Conservation (phyloP, 192 early-diverging fungal genomes). For the Mortierella hygrophila region DNA sequence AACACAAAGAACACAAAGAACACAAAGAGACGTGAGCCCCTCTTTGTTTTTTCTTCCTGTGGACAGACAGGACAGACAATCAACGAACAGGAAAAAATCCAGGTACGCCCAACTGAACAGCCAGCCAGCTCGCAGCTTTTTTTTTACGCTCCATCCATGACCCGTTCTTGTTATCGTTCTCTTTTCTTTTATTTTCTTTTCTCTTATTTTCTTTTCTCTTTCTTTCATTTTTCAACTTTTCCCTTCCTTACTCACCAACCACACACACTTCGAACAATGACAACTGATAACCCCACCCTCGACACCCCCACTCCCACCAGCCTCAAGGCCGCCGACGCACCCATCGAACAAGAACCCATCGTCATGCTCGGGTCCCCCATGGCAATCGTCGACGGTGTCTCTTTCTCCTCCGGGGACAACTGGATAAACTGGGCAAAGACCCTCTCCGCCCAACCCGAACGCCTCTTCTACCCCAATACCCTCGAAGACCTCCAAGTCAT, state of each 20-base stretch:
- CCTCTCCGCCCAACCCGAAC: slow-evolving; percentile 22
- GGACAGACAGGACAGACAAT: too few relatives aligned
- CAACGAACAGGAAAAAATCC: too few relatives aligned
- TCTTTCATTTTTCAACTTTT: neutral
- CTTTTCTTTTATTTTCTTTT: neutral
- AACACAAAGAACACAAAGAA: too few relatives aligned
- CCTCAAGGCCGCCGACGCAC: neutral
- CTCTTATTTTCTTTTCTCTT: neutral
- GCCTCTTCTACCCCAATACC: slow-evolving; percentile 45
- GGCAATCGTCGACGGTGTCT: slow-evolving; percentile 27
- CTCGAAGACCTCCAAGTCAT: slow-evolving; percentile 48
- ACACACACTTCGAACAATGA: neutral
- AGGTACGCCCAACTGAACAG: too few relatives aligned
- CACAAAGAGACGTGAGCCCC: too few relatives aligned
- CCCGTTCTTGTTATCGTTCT: neutral
- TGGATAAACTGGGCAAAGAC: slow-evolving; percentile 52
- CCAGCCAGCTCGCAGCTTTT: neutral
- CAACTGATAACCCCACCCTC: neutral
- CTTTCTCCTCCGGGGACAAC: slow-evolving; percentile 16
- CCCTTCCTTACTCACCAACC: neutral
- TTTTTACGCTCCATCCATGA: neutral
- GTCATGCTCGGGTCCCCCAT: slow-evolving; percentile 9
- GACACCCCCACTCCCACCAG: neutral
- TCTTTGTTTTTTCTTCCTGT: too few relatives aligned
- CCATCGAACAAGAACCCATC: neutral